A percentile compares a stretch with the other conserved stretches of the same genome.
These are phyloP conservation scores for Berkeleyomyces rouxiae DNA, from an alignment of 2,329 filamentous ascomycete species.

Conservation along the genomic window DNA sequence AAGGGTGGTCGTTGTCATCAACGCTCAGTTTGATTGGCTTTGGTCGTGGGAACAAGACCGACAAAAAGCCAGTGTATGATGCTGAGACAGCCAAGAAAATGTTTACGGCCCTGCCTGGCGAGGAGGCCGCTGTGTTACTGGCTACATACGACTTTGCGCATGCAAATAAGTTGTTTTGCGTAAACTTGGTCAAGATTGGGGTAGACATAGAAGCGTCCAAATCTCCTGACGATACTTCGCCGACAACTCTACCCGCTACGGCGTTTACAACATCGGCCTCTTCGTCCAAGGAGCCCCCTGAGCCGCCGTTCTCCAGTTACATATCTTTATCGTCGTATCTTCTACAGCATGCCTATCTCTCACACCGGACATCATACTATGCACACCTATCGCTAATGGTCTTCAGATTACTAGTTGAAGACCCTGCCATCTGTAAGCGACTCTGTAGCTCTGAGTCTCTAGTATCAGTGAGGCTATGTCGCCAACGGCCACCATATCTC, in stretches of 20 bases:
- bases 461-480: slow-evolving; percentile 61
- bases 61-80: slow-evolving; percentile 40
- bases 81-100: slow-evolving; percentile 67
- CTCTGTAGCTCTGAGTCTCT: slow-evolving; percentile 69
- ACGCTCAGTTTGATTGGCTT: slow-evolving; percentile 68
- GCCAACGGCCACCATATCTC: slow-evolving; percentile 74
- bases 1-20: slow-evolving; percentile 69
- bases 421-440: slow-evolving; percentile 63
- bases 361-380: slow-evolving; percentile 61
- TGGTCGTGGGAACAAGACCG: slow-evolving; percentile 45
- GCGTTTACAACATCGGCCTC: neutral
- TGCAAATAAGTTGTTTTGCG: slow-evolving; percentile 89
- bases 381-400: slow-evolving; percentile 73
- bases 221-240: neutral
- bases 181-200: slow-evolving; percentile 54
- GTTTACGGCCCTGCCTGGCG: slow-evolving; percentile 58
- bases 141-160: slow-evolving; percentile 86
- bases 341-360: slow-evolving; percentile 81
- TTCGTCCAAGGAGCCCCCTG: slow-evolving; percentile 18
- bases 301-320: slow-evolving; percentile 64
- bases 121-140: slow-evolving; percentile 53
- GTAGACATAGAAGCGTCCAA: slow-evolving; percentile 36
- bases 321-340: slow-evolving; percentile 85
- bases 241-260: neutral
- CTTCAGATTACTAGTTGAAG: slow-evolving; percentile 73